These are phyloP conservation scores for Stephania japonica DNA, from an alignment of 164 flowering plant species.

Conservation along the genomic window DNA sequence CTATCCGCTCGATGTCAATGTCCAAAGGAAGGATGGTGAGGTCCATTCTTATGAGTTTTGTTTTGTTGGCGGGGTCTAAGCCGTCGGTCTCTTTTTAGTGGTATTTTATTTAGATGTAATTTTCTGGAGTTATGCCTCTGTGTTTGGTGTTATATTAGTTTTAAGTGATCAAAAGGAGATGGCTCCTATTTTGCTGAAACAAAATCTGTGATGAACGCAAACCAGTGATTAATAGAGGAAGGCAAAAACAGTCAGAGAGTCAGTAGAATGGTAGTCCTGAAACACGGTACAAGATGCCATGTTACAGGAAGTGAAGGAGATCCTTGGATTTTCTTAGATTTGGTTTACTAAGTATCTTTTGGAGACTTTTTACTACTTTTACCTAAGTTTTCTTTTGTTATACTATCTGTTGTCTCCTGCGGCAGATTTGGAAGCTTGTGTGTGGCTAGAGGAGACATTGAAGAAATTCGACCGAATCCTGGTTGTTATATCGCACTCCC, in stretches of 20 bases:
- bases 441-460: slow-evolving; percentile 91
- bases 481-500: slow-evolving; percentile 93
- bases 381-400: too few species aligned
- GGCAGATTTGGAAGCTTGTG: slow-evolving; percentile 95
- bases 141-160: background rate
- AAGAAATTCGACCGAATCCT: slow-evolving; percentile 88
- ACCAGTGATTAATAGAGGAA: too few species aligned
- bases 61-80: background rate
- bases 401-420: too few species aligned
- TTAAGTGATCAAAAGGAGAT: background rate
- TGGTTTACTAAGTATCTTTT: too few species aligned
- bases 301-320: background rate
- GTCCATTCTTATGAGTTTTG: background rate
- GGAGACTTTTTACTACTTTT: too few species aligned
- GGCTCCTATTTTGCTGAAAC: background rate
- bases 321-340: background rate
- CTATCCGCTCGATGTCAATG: background rate
- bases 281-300: background rate
- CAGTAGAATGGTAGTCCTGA: background rate
- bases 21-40: background rate
- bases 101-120: background rate
- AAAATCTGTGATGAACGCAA: too few species aligned
- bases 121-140: background rate
- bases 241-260: background rate
- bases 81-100: background rate